Conservation (phyloP, 306 rosid species). For the Acacia melanoxylon region DNA sequence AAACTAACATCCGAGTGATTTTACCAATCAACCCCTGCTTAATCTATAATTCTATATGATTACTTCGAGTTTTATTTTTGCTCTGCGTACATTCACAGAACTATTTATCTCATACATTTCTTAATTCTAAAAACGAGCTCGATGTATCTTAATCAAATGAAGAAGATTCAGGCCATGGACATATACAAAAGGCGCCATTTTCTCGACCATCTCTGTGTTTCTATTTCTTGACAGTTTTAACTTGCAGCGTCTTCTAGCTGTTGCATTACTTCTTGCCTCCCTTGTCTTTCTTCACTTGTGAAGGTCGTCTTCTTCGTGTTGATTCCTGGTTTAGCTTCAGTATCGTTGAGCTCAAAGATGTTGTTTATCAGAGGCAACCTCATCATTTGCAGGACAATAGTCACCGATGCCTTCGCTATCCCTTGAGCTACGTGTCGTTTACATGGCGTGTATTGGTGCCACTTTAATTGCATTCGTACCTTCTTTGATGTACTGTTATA, state of each 20-base stretch:
- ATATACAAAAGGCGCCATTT: neutral
- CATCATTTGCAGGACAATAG: neutral
- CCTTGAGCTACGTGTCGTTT: constrained; percentile 29
- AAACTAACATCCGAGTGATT: neutral
- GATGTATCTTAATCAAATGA: constrained; percentile 4
- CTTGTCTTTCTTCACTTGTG: neutral
- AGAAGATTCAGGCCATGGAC: neutral
- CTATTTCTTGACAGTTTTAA: neutral
- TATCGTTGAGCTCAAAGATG: neutral
- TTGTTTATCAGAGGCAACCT: constrained; percentile 2
- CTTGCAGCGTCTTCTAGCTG: neutral
- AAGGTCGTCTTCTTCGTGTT: neutral
- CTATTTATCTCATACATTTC: neutral
- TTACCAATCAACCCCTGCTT: constrained; percentile 1
- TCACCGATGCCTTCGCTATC: neutral
- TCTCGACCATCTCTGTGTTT: neutral
- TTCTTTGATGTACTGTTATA: neutral
- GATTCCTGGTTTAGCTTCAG: neutral
- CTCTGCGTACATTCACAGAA: neutral
- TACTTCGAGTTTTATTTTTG: neutral
- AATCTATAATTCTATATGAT: neutral
- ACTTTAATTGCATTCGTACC: neutral
- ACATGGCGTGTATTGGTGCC: constrained; percentile 31
- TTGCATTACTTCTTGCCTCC: neutral
- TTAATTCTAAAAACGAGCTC: neutral